phyloP scores from a whole-genome alignment of 139 green algal genomes.

The Marvania coccoides region DNA sequence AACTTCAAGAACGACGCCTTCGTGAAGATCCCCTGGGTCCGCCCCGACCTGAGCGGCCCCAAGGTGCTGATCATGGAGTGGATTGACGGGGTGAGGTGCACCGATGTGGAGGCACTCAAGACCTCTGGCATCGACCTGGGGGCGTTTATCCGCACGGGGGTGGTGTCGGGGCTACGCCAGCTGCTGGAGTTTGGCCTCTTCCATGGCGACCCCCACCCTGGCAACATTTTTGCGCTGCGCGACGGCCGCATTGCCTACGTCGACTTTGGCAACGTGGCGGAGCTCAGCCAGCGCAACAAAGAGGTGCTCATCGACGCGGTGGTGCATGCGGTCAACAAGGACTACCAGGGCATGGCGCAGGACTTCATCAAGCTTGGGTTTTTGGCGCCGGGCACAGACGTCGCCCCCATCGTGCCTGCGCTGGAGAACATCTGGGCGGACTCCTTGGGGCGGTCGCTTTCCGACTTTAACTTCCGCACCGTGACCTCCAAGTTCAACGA shows the following conservation, averaged over 20 bases:
- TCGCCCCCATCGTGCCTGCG: conserved; percentile 84
- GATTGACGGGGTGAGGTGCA: conserved; percentile 96
- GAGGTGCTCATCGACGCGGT: conserved; percentile 91
- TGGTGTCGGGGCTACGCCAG: conserved; percentile 89
- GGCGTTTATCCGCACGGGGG: conserved; percentile 86
- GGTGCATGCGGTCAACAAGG: conserved; percentile 98
- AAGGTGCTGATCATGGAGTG: conserved; percentile 96
- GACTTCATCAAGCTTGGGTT: conserved; percentile 98
- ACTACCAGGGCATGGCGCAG: conserved; percentile 87
- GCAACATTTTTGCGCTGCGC: conserved; percentile 94
- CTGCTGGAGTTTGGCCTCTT: conserved; percentile 99
- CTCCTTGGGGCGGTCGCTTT: conserved; percentile 68
- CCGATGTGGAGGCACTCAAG: conserved; percentile 55
- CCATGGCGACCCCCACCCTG: conserved; percentile 92
- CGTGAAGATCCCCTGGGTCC: conserved; percentile 97
- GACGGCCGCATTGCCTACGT: conserved; percentile 99
- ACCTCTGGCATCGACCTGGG: conserved; percentile 61
- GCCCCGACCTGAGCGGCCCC: conserved; percentile 58
- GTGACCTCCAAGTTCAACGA: conserved; percentile 98
- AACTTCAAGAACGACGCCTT: conserved; percentile 88
- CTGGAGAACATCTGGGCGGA: conserved; percentile 97
- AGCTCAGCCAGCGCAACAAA: conserved; percentile 53
- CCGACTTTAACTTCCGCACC: conserved; percentile 96
- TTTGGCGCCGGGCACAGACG: conserved; percentile 82
- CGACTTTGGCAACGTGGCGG: conserved; percentile 99